These are phyloP conservation scores for Mycena latifolia DNA, from an alignment of 768 basidiomycete species.

Conservation along the genomic window DNA sequence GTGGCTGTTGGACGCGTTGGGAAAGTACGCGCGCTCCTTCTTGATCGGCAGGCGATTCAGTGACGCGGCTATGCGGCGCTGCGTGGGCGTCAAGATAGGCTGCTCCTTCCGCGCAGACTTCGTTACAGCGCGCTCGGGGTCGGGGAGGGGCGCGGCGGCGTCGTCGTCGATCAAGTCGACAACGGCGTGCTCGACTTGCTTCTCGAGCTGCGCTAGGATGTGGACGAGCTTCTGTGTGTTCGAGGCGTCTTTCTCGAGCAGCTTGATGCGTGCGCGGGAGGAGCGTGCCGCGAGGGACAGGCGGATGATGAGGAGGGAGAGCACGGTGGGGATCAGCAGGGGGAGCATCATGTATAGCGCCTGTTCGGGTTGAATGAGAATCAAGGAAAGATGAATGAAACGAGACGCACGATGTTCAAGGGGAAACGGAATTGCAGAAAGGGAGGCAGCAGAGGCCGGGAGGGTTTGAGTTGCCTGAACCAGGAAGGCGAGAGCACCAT, in stretches of 20 bases:
- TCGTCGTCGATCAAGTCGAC: constrained; percentile 69
- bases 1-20: constrained; percentile 72
- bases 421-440: constrained; percentile 72
- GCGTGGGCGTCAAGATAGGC: constrained; percentile 66
- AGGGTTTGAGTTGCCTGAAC: constrained; percentile 56
- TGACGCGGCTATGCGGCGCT: constrained; percentile 66
- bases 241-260: constrained; percentile 69
- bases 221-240: constrained; percentile 65
- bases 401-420: constrained; percentile 71
- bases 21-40: constrained; percentile 79
- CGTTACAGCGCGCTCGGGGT: constrained; percentile 14
- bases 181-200: constrained; percentile 69
- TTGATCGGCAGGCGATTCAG: constrained; percentile 79
- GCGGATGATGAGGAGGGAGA: constrained; percentile 67
- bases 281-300: constrained; percentile 68
- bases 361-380: constrained; percentile 45
- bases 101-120: constrained; percentile 40
- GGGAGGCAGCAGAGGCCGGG: constrained; percentile 67
- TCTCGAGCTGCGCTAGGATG: constrained; percentile 69
- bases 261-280: constrained; percentile 74
- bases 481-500: constrained; percentile 56
- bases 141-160: constrained; percentile 32
- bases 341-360: constrained; percentile 69
- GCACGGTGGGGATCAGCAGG: constrained; percentile 69
- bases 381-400: background rate